phyloP scores from a whole-genome alignment of 208 protist species.

The Crithidia expoeki region DNA sequence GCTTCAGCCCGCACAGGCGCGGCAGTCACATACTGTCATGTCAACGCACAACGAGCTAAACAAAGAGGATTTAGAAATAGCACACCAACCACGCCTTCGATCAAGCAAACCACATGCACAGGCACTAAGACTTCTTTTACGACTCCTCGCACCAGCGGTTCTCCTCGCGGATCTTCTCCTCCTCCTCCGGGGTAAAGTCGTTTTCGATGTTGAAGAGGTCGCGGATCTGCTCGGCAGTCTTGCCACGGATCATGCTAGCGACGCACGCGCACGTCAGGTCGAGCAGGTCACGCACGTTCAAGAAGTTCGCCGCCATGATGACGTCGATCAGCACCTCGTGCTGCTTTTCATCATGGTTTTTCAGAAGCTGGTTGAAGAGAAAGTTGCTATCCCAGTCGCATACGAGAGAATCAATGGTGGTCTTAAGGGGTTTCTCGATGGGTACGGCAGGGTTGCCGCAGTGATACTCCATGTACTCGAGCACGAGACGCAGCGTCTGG shows the following conservation, averaged over 20 bases:
- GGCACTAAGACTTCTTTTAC: constrained; percentile 38
- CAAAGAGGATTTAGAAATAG: constrained; percentile 1
- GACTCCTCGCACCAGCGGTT: constrained; percentile 89
- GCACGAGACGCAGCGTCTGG: constrained; percentile 86
- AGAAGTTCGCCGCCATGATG: constrained; percentile 95
- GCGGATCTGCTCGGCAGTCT: constrained; percentile 94
- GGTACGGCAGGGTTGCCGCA: constrained; percentile 72
- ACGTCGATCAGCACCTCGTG: constrained; percentile 93
- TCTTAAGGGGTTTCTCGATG: constrained; percentile 90
- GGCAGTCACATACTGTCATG: background rate
- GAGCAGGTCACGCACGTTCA: constrained; percentile 94
- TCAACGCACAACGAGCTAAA: background rate
- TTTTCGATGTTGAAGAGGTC: constrained; percentile 96
- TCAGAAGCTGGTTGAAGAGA: constrained; percentile 83
- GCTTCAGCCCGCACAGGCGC: background rate
- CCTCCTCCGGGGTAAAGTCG: constrained; percentile 95
- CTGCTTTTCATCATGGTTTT: constrained; percentile 78
- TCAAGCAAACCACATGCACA: too few relatives aligned
- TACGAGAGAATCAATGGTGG: constrained; percentile 86
- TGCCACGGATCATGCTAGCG: constrained; percentile 94
- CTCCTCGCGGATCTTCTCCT: constrained; percentile 90
- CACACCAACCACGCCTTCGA: too few relatives aligned
- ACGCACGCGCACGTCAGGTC: constrained; percentile 95
- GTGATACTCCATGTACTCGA: constrained; percentile 96
- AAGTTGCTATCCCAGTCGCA: constrained; percentile 89